These are phyloP conservation scores for Dendrothele bispora DNA, from an alignment of 768 basidiomycete genomes.

Conservation along the genomic window DNA sequence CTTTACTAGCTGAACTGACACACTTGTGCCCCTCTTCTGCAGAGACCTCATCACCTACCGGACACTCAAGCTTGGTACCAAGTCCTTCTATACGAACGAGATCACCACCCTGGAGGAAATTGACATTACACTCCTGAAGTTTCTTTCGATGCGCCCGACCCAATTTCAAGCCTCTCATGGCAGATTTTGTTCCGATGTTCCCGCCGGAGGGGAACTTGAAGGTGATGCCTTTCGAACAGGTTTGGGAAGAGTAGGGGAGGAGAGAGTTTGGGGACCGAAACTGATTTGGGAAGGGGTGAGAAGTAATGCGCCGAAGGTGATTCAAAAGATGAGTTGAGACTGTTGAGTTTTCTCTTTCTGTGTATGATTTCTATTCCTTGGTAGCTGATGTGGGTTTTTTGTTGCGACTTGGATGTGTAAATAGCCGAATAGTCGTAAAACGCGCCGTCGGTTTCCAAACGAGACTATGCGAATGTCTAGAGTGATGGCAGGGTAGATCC, in stretches of 20 bases:
- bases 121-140: slow-evolving; percentile 43
- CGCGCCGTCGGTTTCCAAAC: no score
- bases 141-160: slow-evolving; percentile 33
- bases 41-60: slow-evolving; percentile 39
- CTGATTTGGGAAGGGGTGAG: slow-evolving; percentile 34
- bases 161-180: slow-evolving; percentile 28
- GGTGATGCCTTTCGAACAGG: slow-evolving; percentile 26
- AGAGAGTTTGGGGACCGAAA: slow-evolving; percentile 34
- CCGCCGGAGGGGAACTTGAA: slow-evolving; percentile 33
- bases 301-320: slow-evolving; percentile 35
- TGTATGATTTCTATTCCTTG: not conserved
- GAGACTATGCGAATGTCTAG: no score
- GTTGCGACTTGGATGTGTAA: not conserved
- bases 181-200: slow-evolving; percentile 35
- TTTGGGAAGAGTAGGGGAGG: slow-evolving; percentile 17
- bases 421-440: no score
- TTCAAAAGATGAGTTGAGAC: no score
- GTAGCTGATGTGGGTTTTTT: slow-evolving; percentile 1
- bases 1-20: no score
- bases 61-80: slow-evolving; percentile 27
- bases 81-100: slow-evolving; percentile 37
- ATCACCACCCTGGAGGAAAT: slow-evolving; percentile 36
- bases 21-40: no score
- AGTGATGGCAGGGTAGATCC: no score
- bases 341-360: no score